These are phyloP conservation scores for Polyporus arcularius DNA, from an alignment of 768 basidiomycete species.

Conservation along the genomic window DNA sequence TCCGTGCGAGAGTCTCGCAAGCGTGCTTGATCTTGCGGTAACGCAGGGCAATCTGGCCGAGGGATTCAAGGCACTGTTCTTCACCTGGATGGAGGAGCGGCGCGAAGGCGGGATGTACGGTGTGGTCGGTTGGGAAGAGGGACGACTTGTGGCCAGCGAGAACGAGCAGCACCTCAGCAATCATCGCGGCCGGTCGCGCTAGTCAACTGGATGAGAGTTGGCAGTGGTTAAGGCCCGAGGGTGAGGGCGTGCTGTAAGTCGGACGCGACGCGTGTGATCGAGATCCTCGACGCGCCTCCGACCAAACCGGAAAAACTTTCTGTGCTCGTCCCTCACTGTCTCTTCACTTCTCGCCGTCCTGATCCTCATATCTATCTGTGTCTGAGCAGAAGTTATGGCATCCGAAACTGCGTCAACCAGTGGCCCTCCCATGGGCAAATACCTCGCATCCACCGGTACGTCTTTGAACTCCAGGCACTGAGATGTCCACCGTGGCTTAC, in stretches of 20 bases:
- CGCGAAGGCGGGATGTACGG: conserved; percentile 61
- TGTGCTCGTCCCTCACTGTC: not conserved
- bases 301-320: conserved; percentile 22
- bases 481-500: not conserved
- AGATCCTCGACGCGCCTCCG: conserved; percentile 3
- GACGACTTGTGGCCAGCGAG: conserved; percentile 88
- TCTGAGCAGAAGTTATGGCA: conserved; percentile 29
- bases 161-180: conserved; percentile 84
- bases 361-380: too few species aligned
- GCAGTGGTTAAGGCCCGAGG: not conserved
- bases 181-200: conserved; percentile 48
- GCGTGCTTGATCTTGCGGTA: conserved; percentile 72
- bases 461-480: conserved; percentile 7
- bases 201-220: not conserved
- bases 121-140: conserved; percentile 65
- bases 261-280: conserved; percentile 8
- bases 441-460: conserved; percentile 87
- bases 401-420: conserved; percentile 31
- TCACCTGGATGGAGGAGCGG: conserved; percentile 89
- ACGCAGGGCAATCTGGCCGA: conserved; percentile 72
- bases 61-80: conserved; percentile 76
- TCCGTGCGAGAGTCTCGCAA: conserved; percentile 51
- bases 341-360: too few species aligned
- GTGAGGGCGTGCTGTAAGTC: not conserved
- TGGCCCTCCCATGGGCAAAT: conserved; percentile 79